Base-by-base conservation (phyloP, 176 grass and related monocot genomes). In the Lolium perenne region DNA sequence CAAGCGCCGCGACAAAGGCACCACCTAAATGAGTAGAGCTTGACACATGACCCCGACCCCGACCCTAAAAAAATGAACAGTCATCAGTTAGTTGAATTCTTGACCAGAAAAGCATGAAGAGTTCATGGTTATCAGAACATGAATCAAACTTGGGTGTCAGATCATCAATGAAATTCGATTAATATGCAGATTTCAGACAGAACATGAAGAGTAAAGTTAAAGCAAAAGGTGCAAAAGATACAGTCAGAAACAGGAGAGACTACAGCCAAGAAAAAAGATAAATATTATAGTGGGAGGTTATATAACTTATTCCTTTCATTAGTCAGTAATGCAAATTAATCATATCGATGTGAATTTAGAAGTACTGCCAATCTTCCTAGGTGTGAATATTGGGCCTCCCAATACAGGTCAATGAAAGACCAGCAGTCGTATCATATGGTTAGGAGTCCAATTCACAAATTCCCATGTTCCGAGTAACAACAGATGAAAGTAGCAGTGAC, bases 1-100 rank as follows among this genome's bases (percentile, higher is more conserved):
- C 56, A 74, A 95, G 68, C 35, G 78, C 83, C 60, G 86, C 91
- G n/a, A 94, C 88, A 7, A 94, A 26, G 4, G 90, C 88, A 75
- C 91, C 93, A 20, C 93, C 95, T 67, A 98, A 84, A 81, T 91
- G 89, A 79, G 93, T 79, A 64, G 72, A 79, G 66, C 91, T 81
- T 84, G 91, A 89, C 17, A 85, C 86, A 20, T 58, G 53, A 3
- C 82, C 51, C 55, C 64, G 53, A 3, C 82, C 51, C 55, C 81
- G 87, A 15, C 89, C 90, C 93, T 95, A 82, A 65, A 78, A 78
- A 82, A 58, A 69, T 10, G 17, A 59, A 83, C n/a, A 72, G 21
- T 1, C 58, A 64, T 47, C 79, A 43, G n/a, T 81, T 63, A 63
- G 71, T 58, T 6, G 6, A 43, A 43, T 43, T 43, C 41, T 43